Evolutionary conservation across 83 land plant genomes (phyloP), one percentile per base, ranked within the genome.

Genomic region (Picea mariana): DNA sequence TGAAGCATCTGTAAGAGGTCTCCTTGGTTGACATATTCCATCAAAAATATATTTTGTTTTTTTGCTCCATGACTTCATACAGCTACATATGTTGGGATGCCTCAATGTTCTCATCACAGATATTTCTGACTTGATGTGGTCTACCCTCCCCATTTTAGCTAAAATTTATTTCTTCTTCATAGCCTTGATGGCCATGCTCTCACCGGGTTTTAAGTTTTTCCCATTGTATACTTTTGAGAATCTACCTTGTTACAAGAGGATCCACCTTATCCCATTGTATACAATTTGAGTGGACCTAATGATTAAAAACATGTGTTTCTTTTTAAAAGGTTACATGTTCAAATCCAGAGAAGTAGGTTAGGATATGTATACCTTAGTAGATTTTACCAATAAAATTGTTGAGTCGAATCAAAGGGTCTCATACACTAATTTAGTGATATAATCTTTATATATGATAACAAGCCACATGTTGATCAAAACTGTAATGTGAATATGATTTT

Each of bases 161-260:
- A 66, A 42, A 34, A 81, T 55, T 66, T 78, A 59, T 58, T 81
- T 40, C 59, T 85, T 88, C 62, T 82, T 82, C 44, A 85, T 80
- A 20, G 81, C 82, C 75, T 82, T 87, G 75, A 89, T 79, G 83
- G 90, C 90, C 40, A 86, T 84, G 66, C 27, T 59, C 44, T 64
- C 21, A n/a, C 83, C 82, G 16, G 89, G 79, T 21, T 47, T 77
- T 0, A 82, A 47, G 76, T 90, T 62, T 75, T 84, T 84, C 18
- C 60, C 93, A 81, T 81, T 67, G 76, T 88, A 84, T n/a, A 92
- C 95, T 78, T 89, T 89, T n/a, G 88, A 87, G 82, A 86, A 87
- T 27, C 82, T 82, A 55, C 93, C 93, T 61, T 84, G 84, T 42
- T 90, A 91, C 27, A 91, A 55, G 58, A 55, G 15, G 13, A 3